Evolutionary conservation across 2,329 filamentous ascomycete genomes (phyloP), one percentile per base, ranked within the genome.

Genomic region (Cladosporium sp.): DNA sequence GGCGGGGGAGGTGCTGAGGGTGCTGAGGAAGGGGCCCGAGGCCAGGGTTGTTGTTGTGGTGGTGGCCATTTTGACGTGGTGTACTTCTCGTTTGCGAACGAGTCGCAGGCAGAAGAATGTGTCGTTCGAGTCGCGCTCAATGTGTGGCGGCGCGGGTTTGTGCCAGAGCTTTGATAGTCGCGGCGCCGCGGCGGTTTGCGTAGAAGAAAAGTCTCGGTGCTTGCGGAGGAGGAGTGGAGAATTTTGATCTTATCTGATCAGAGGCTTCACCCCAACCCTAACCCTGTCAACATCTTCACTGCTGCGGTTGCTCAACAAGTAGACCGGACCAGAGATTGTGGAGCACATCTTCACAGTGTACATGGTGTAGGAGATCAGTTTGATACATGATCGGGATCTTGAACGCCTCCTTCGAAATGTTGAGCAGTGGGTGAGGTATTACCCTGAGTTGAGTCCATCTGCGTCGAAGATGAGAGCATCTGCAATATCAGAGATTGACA

Each of bases 1-100:
- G 65, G 91, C 84, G 10, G 87, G 85, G 14, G 60, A 52, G 3
- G 53, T 52, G 13, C 54, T 53, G 13, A 68, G 57, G 16, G 54
- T 54, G 13, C 52, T 37, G 14, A 60, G 42, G 34, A 66, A 57
- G 9, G 53, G 53, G n/a, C 50, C 50, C 2, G 60, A n/a, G 16
- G 38, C 28, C 1, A 22, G 22, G 9, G 37, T 18, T 37, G 22
- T 49, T 38, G 46, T 16, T 28, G 38, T 38, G 37, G 42, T 42
- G 35, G n/a, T 38, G 3, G 35, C n/a, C 16, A 14, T 14, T 13
- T 35, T 35, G 34, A 3, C 4, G 4, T 3, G n/a, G 35, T 38
- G 35, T 37, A n/a, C 8, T 38, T 18, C 13, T 14, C 2, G n/a
- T 38, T 38, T 28, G 22, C 22, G 22, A 28, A 28, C 22, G 22